Base-by-base conservation (phyloP, 306 rosid genomes). In the Comarum palustre region DNA sequence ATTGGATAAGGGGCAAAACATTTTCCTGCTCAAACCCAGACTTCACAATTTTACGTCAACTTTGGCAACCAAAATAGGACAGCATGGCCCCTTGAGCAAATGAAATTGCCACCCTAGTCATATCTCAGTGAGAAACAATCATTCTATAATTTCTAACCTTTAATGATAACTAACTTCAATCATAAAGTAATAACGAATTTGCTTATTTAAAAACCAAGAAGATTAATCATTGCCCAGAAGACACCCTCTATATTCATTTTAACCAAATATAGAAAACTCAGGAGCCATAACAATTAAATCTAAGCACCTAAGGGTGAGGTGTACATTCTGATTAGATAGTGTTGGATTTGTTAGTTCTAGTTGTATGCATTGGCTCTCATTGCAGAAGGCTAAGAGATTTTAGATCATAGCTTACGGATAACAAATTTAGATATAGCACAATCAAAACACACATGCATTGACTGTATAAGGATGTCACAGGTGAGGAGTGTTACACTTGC, bases 401-500 rank as follows among this genome's bases (percentile, higher is more conserved):
- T 16, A 13, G 17, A 13, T 46, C 36, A 29, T 50, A 67, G 17
- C 46, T 69, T 46, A 79, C 61, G 62, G 43, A 73, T 24, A 14
- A 31, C 59, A n/a, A 36, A 51, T 54, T 31, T 38, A 73, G 45
- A 34, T 15, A 38, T 16, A 32, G 12, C 57, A 73, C 8, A 66
- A 32, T 16, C 3, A 14, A 34, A 58, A 17, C n/a, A 65, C 64
- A 39, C 39, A 45, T 7, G 1, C 4, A 34, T 22, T 39, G 39
- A 71, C 27, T 51, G 39, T 25, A 77, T 69, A 70, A 64, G 41
- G 27, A 68, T 57, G 58, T 68, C 73, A 63, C 36, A 79, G 66
- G 51, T 71, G 47, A 73, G 52, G 67, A 60, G 48, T 36, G 50
- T 66, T 57, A 74, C 42, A 87, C 95, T 82, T 86, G 86, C 99